These are phyloP conservation scores for Zea mays DNA, from an alignment of 176 grass and related monocot species.

Conservation along the genomic window DNA sequence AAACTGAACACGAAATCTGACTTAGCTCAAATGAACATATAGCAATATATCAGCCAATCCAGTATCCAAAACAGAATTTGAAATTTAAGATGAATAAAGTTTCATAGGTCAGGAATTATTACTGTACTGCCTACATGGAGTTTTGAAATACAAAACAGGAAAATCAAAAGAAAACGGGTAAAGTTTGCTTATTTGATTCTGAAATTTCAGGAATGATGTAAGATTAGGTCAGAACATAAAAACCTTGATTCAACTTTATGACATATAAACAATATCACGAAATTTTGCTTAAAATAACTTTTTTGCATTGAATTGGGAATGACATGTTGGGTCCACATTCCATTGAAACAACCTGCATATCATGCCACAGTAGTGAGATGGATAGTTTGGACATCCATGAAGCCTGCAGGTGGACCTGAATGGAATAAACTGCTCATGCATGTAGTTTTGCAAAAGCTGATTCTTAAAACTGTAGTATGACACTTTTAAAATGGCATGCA, in stretches of 20 bases:
- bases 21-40: too few species aligned
- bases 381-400: background rate
- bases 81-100: too few species aligned
- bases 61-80: too few species aligned
- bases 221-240: constrained; percentile 8
- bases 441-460: too few species aligned
- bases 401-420: background rate
- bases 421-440: background rate
- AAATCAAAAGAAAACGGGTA: background rate
- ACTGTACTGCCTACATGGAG: too few species aligned
- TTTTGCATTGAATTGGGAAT: too few species aligned
- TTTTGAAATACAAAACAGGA: too few species aligned
- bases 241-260: background rate
- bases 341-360: background rate
- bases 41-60: too few species aligned
- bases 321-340: background rate
- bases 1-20: too few species aligned
- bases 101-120: too few species aligned
- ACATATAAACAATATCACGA: background rate
- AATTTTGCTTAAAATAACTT: background rate
- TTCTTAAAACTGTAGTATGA: too few species aligned
- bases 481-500: too few species aligned
- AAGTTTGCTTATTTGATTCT: background rate
- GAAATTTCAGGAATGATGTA: background rate
- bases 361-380: background rate